Evolutionary conservation across 2,329 filamentous ascomycete species (phyloP).

Genomic region (Aspergillus versicolor): DNA sequence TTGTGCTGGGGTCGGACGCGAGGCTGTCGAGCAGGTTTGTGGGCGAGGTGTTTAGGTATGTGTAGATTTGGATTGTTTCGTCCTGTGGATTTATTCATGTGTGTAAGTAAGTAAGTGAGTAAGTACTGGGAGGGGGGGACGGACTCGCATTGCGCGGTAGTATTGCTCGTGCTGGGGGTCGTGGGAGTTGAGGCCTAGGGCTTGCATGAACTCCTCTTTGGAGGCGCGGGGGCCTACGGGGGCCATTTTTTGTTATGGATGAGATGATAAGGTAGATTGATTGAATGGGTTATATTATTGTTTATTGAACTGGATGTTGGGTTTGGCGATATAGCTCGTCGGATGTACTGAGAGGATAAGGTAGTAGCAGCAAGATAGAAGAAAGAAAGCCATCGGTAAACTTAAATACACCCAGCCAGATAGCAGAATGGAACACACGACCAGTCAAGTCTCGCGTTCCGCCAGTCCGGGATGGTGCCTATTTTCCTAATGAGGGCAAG

Average conservation of each 20-base stretch:
- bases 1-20: constrained; percentile 34
- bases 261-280: background rate
- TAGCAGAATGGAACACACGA: constrained; percentile 6
- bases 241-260: constrained; percentile 23
- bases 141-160: constrained; percentile 47
- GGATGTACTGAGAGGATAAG: background rate
- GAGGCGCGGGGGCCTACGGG: constrained; percentile 44
- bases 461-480: constrained; percentile 2
- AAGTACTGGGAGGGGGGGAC: constrained; percentile 10
- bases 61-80: constrained; percentile 46
- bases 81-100: constrained; percentile 29
- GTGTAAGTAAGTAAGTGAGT: too few species aligned
- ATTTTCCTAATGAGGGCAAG: constrained; percentile 8
- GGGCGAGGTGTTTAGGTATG: constrained; percentile 41
- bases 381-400: constrained; percentile 4
- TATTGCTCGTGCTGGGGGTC: constrained; percentile 45
- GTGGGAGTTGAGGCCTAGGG: constrained; percentile 40
- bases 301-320: too few species aligned
- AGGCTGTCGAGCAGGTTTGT: constrained; percentile 42
- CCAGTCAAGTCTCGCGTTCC: background rate
- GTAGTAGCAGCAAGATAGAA: background rate
- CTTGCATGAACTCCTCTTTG: constrained; percentile 49
- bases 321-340: too few species aligned
- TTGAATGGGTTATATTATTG: background rate
- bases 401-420: constrained; percentile 9